phyloP scores from a whole-genome alignment of 805 yeast genomes.

The Torulaspora microellipsoides region DNA sequence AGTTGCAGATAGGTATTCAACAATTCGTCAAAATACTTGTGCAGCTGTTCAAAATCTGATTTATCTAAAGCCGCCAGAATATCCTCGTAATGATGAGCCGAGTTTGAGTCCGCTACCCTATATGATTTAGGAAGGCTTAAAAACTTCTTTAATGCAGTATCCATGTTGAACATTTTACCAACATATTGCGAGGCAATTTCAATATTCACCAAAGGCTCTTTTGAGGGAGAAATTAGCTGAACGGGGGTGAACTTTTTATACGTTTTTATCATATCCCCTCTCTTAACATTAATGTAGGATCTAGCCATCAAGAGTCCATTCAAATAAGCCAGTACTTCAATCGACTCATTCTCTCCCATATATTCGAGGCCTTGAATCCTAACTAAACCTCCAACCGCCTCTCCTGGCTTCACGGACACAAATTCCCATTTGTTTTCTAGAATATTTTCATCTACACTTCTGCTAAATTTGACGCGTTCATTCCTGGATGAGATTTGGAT shows the following conservation, averaged over 20 bases:
- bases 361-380: constrained; percentile 55
- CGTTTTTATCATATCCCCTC: constrained; percentile 45
- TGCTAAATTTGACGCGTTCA: constrained; percentile 51
- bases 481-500: constrained; percentile 37
- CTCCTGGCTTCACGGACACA: constrained; percentile 66
- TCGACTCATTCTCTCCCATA: constrained; percentile 46
- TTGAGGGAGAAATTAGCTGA: constrained; percentile 42
- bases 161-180: constrained; percentile 63
- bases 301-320: constrained; percentile 63
- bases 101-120: neutral
- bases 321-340: constrained; percentile 52
- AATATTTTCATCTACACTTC: constrained; percentile 55
- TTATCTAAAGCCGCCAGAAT: constrained; percentile 48
- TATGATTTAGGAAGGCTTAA: constrained; percentile 41
- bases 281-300: constrained; percentile 48
- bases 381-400: constrained; percentile 66
- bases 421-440: constrained; percentile 58
- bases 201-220: constrained; percentile 41
- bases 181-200: constrained; percentile 61
- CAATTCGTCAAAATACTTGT: constrained; percentile 60
- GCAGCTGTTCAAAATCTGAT: constrained; percentile 48
- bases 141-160: constrained; percentile 48
- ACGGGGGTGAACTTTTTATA: constrained; percentile 41
- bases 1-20: constrained; percentile 39
- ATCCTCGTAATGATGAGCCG: constrained; percentile 38